Evolutionary conservation across 306 rosid genomes (phyloP), one percentile per base, ranked within the genome.

Genomic region (Trifolium pratense): DNA sequence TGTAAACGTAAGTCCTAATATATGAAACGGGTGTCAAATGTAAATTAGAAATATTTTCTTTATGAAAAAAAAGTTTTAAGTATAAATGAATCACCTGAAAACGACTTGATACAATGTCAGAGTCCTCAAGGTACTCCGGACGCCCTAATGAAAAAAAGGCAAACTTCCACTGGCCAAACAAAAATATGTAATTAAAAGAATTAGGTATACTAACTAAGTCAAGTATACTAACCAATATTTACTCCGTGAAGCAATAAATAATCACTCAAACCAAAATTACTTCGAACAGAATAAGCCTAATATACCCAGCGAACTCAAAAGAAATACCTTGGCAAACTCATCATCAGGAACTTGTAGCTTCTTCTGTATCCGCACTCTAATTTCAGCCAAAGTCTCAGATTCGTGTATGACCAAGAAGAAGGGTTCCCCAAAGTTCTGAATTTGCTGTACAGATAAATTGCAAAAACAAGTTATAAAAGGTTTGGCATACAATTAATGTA

Each of bases 391-490:
- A 42, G 87, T 86, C 75, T 92, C 98, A 17, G 90, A 90, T 80
- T 92, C 98, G 68, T 56, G 93, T 75, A 92, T 92, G 71, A 92
- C 98, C 88, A 92, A 76, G 85, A 92, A 90, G 63, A 92, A 92
- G 15, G 98, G 98, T 78, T 92, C 98, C 46, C 98, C 98, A 18
- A 92, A 92, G 78, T 90, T 88, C 75, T 92, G 96, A 83, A 92
- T 85, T 87, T 90, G 96, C 98, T 92, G 83, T 59, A 43, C 58
- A 74, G 63, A 69, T 67, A 73, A 40, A 67, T 79, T 25, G 13
- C 36, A 31, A 79, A 66, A 77, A 23, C 32, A n/a, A 43, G 17
- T 31, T 51, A 6, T 32, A 61, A 63, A 51, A 67, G 16, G 39
- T 16, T 40, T 26, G 48, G 53, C 45, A 63, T 43, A 36, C 5